These are phyloP conservation scores for Rhododendron mucronatum DNA, from an alignment of 148 eudicot genomes.

Conservation along the genomic window DNA sequence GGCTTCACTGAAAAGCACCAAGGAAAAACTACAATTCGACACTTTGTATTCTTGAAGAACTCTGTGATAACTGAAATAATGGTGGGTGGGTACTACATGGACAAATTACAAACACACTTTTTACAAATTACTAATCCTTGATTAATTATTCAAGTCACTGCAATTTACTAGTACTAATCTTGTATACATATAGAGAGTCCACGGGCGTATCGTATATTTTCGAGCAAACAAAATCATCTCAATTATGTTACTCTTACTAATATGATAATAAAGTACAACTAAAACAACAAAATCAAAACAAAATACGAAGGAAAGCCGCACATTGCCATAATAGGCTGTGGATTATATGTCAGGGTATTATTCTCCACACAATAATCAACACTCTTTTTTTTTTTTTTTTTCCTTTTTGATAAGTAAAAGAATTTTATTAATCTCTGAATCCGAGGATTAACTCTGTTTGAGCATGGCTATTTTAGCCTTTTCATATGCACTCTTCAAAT, in stretches of 20 bases:
- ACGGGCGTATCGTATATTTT: no score
- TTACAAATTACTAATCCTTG: background rate
- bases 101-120: background rate
- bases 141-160: background rate
- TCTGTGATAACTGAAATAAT: background rate
- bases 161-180: background rate
- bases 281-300: no score
- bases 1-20: background rate
- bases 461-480: conserved; percentile 46
- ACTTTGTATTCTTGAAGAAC: background rate
- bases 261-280: no score
- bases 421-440: no score
- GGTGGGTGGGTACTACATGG: background rate
- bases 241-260: no score
- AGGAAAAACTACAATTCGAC: background rate
- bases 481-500: conserved; percentile 35
- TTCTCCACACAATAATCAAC: no score
- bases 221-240: no score
- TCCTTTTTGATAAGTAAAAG: background rate
- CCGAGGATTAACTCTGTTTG: background rate
- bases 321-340: background rate
- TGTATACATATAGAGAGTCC: background rate
- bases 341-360: background rate
- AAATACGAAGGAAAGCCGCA: no score
- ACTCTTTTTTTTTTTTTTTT: no score